Evolutionary conservation across 2,329 filamentous ascomycete genomes (phyloP).

Genomic region (Moelleriella libera): DNA sequence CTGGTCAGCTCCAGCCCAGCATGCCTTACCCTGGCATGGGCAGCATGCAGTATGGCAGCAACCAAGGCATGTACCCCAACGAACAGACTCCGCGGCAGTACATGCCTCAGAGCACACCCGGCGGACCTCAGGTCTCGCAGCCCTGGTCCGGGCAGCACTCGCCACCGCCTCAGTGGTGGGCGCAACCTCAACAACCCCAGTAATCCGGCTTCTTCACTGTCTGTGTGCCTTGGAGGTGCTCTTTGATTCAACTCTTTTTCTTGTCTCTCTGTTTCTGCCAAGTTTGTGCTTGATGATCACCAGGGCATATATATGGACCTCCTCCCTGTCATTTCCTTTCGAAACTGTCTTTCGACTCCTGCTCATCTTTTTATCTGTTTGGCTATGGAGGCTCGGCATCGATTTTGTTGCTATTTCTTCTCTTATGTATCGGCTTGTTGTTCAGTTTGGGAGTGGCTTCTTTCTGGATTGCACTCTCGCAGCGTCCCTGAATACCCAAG

Average conservation of each 20-base stretch:
- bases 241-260: not conserved
- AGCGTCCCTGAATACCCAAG: conserved; percentile 20
- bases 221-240: not conserved
- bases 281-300: too few species aligned
- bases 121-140: conserved; percentile 34
- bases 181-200: conserved; percentile 33
- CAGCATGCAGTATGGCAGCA: conserved; percentile 40
- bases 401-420: conserved; percentile 4
- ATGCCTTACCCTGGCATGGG: conserved; percentile 53
- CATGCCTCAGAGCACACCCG: conserved; percentile 48
- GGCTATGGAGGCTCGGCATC: too few species aligned
- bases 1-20: conserved; percentile 40
- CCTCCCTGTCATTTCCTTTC: too few species aligned
- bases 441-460: not conserved
- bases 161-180: conserved; percentile 44
- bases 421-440: conserved; percentile 5
- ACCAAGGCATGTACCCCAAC: conserved; percentile 43
- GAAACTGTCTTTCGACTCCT: too few species aligned
- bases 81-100: conserved; percentile 53
- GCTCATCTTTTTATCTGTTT: not conserved
- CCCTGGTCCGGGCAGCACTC: conserved; percentile 48
- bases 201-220: conserved; percentile 4
- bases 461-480: conserved; percentile 12
- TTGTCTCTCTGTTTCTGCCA: not conserved
- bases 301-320: too few species aligned